phyloP scores from a whole-genome alignment of 2,329 filamentous ascomycete genomes.

The Botrytis paeoniae region DNA sequence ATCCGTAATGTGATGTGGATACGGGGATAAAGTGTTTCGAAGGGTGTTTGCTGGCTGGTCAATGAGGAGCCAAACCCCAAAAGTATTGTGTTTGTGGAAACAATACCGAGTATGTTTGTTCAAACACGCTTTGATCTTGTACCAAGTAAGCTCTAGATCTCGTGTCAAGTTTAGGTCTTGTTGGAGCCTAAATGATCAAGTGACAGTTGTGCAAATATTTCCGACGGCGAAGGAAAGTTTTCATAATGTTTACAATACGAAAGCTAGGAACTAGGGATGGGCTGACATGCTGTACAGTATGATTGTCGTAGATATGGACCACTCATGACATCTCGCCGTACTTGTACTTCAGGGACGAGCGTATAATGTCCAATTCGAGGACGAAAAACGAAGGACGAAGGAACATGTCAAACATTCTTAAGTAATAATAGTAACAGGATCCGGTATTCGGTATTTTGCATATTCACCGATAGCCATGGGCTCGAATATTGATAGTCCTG shows the following conservation, averaged over 20 bases:
- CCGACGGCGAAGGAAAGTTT: constrained; percentile 4
- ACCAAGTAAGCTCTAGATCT: constrained; percentile 5
- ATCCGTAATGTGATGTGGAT: constrained; percentile 2
- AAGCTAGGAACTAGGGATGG: neutral
- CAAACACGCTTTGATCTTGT: neutral
- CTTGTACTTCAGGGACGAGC: neutral
- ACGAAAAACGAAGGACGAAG: neutral
- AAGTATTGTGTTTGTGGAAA: neutral
- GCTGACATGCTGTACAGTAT: neutral
- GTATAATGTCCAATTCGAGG: neutral
- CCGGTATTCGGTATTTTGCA: constrained; percentile 4
- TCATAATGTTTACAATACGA: neutral
- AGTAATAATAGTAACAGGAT: neutral
- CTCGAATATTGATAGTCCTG: neutral
- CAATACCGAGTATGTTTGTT: neutral
- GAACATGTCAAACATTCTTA: neutral
- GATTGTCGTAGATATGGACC: constrained; percentile 9
- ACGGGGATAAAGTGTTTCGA: neutral
- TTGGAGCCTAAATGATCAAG: constrained; percentile 21
- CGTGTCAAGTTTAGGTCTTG: neutral
- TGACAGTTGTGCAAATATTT: constrained; percentile 11
- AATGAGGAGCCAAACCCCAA: neutral
- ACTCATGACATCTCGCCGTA: neutral
- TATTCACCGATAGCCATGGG: constrained; percentile 6
- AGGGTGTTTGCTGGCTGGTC: neutral